A percentile compares a stretch with the other conserved stretches of the same genome.
These are phyloP conservation scores for Stephania cephalantha DNA, from an alignment of 164 flowering plant genomes.

Conservation along the genomic window DNA sequence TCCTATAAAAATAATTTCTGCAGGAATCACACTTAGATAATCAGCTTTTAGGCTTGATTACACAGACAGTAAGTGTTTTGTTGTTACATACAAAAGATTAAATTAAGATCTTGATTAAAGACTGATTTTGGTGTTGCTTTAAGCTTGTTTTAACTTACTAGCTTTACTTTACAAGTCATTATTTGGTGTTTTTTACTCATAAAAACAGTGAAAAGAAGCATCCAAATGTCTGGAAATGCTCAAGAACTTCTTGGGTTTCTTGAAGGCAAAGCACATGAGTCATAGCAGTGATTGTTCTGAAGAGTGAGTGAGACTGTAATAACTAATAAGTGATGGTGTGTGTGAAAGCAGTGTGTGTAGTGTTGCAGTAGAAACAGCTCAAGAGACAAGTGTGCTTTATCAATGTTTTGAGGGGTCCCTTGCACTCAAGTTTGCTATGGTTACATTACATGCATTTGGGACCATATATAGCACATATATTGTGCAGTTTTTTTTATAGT, in stretches of 20 bases:
- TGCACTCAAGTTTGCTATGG: background rate
- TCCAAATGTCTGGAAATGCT: background rate
- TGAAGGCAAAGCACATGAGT: background rate
- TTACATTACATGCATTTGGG: background rate
- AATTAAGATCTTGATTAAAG: background rate
- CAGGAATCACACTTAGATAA: too few species aligned
- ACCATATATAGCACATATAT: background rate
- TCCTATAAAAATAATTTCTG: too few species aligned
- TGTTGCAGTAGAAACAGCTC: background rate
- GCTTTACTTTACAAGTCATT: conserved; percentile 1
- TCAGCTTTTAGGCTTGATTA: background rate
- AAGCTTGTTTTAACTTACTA: background rate
- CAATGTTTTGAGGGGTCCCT: background rate
- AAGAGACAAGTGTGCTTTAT: background rate
- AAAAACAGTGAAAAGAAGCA: background rate
- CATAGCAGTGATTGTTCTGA: background rate
- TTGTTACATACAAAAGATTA: background rate
- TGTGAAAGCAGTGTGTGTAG: background rate
- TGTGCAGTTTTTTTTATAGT: background rate
- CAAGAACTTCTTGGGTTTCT: background rate
- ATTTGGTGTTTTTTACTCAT: background rate
- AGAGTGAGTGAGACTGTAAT: background rate
- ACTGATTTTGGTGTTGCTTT: background rate
- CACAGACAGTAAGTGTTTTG: background rate
- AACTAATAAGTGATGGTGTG: background rate